These are phyloP conservation scores for Lathyrus sativus DNA, from an alignment of 306 rosid genomes.

Conservation along the genomic window DNA sequence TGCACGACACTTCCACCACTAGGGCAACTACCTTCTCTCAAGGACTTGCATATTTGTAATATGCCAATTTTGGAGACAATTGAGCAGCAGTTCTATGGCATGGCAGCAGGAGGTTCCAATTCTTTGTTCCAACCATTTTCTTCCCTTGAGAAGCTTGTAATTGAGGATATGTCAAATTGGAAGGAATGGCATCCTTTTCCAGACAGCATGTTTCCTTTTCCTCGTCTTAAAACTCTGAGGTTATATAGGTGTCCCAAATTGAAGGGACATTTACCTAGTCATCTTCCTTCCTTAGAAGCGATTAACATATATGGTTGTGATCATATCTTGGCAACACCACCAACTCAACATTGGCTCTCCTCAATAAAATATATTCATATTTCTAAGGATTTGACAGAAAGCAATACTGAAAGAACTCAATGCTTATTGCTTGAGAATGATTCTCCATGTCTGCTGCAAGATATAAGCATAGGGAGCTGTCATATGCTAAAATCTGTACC, in stretches of 20 bases:
- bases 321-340: background rate
- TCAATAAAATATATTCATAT: background rate
- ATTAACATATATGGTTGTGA: background rate
- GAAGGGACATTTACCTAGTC: background rate
- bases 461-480: background rate
- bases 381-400: background rate
- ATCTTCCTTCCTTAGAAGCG: background rate
- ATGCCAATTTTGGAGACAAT: background rate
- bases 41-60: background rate
- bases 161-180: background rate
- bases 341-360: background rate
- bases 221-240: background rate
- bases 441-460: background rate
- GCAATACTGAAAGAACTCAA: background rate
- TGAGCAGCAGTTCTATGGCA: background rate
- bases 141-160: background rate
- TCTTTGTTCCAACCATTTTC: slow-evolving; percentile 17
- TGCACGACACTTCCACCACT: background rate
- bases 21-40: background rate
- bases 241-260: background rate
- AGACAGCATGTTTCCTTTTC: background rate
- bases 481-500: background rate
- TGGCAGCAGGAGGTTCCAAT: background rate
- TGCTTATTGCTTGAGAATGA: background rate
- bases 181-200: slow-evolving; percentile 11